Evolutionary conservation across 495 filamentous ascomycete genomes (phyloP).

Genomic region (Chaetomium cochliodes): DNA sequence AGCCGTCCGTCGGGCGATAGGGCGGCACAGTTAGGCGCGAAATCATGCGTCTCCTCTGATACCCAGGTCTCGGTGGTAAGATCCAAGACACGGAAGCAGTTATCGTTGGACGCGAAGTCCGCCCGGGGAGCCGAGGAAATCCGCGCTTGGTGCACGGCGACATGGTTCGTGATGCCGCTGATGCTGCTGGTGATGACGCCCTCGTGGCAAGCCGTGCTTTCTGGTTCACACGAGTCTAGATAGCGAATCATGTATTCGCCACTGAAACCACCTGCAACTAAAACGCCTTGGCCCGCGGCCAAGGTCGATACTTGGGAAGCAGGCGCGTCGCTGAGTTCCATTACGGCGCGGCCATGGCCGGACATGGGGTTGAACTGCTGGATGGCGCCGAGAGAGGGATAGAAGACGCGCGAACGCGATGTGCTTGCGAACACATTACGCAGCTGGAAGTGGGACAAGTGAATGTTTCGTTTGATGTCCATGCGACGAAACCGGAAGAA

Average conservation of each 20-base stretch:
- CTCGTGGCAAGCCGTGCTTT: constrained; percentile 47
- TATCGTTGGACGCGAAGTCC: constrained; percentile 84
- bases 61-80: constrained; percentile 65
- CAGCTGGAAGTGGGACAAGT: constrained; percentile 82
- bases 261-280: constrained; percentile 76
- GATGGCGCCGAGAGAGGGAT: constrained; percentile 62
- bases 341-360: constrained; percentile 48
- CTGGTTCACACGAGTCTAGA: constrained; percentile 47
- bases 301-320: constrained; percentile 67
- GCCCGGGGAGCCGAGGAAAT: constrained; percentile 60
- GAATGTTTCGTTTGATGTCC: constrained; percentile 62
- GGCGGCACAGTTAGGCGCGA: constrained; percentile 80
- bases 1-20: constrained; percentile 77
- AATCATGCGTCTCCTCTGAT: constrained; percentile 57
- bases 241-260: constrained; percentile 74
- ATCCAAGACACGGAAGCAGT: constrained; percentile 71
- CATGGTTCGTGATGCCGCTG: constrained; percentile 85
- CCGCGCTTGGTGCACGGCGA: constrained; percentile 66
- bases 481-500: constrained; percentile 72
- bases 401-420: constrained; percentile 74
- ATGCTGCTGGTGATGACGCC: constrained; percentile 64
- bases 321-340: constrained; percentile 59
- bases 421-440: constrained; percentile 76
- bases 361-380: constrained; percentile 54
- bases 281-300: constrained; percentile 61